Base-by-base conservation (phyloP, 2,329 filamentous ascomycete species). In the Didymella glomerata region DNA sequence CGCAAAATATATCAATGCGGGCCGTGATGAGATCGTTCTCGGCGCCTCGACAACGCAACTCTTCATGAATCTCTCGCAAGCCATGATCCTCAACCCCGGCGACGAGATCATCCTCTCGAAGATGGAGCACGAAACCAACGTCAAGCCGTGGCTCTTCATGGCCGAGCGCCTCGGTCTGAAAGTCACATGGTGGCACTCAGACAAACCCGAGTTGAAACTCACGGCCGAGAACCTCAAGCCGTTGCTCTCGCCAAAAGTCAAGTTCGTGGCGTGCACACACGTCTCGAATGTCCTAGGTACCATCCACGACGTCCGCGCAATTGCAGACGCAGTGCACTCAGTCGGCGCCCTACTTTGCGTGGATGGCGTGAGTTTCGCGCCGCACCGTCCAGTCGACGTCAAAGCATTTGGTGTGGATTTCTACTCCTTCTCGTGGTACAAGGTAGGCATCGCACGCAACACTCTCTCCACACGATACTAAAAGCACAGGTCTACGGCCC, bases 391-490 rank as follows among this genome's bases (percentile, higher is more conserved):
- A 8, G 77, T 94, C 11, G 88, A 94, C 71, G 88, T 93, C 4
- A 82, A 85, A 63, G 85, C 79, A 0, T 80, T 92, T 0, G 90
- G 84, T 1, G 88, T 90, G 0, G 91, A 94, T 71, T 88, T 93
- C 66, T 94, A 93, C 74, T 70, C 83, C n/a, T 92, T 93, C 71
- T 88, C 84, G 0, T 93, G 90, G 90, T 93, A 93, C 78, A 94
- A 94, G 74, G 80, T 81, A 66, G 4, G 60, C 27, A 8, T n/a
- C n/a, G n/a, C n/a, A n/a, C n/a, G n/a, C n/a, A n/a, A n/a, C n/a
- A n/a, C n/a, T n/a, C n/a, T n/a, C n/a, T n/a, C n/a, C n/a, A n/a
- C n/a, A n/a, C n/a, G n/a, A n/a, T n/a, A n/a, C n/a, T n/a, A n/a
- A n/a, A n/a, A n/a, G 2, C 7, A 16, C 25, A 81, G 78, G 86